Percentiles rank a stretch among this genome's conserved stretches.
Evolutionary conservation across 352 stramenopile genomes (phyloP).

Genomic region (Pythium chondricola): DNA sequence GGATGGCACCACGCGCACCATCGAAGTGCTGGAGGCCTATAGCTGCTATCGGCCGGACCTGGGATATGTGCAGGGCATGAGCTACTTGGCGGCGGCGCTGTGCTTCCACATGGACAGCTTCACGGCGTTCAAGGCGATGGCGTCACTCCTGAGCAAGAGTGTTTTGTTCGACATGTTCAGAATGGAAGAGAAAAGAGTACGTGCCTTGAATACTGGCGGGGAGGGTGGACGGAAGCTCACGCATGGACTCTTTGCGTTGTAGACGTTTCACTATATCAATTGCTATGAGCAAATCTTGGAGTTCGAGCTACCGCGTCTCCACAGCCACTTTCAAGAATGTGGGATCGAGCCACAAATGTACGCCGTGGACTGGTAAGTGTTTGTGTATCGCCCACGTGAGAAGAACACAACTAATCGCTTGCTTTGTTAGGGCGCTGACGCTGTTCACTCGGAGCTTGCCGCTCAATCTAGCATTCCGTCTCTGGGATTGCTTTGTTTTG

Average conservation of each 20-base stretch:
- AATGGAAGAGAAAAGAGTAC: conserved; percentile 67
- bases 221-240: too few relatives aligned
- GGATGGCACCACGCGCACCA: conserved; percentile 63
- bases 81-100: conserved; percentile 74
- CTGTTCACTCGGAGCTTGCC: conserved; percentile 75
- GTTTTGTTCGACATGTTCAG: conserved; percentile 88
- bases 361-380: conserved; percentile 69
- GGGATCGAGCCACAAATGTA: conserved; percentile 87
- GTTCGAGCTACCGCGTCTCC: conserved; percentile 61
- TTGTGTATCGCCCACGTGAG: background rate
- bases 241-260: background rate
- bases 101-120: conserved; percentile 89
- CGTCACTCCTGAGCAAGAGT: conserved; percentile 76
- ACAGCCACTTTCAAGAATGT: conserved; percentile 55
- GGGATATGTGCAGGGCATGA: conserved; percentile 86
- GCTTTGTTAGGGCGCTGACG: conserved; percentile 51
- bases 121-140: conserved; percentile 78
- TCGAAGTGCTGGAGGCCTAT: conserved; percentile 79
- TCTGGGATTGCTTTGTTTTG: conserved; percentile 83
- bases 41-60: conserved; percentile 83
- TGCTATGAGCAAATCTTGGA: conserved; percentile 78
- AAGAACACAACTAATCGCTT: background rate
- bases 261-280: conserved; percentile 85
- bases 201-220: too few relatives aligned
- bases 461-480: conserved; percentile 59